These are phyloP conservation scores for Lachnellula suecica DNA, from an alignment of 2,329 filamentous ascomycete genomes.

Conservation along the genomic window DNA sequence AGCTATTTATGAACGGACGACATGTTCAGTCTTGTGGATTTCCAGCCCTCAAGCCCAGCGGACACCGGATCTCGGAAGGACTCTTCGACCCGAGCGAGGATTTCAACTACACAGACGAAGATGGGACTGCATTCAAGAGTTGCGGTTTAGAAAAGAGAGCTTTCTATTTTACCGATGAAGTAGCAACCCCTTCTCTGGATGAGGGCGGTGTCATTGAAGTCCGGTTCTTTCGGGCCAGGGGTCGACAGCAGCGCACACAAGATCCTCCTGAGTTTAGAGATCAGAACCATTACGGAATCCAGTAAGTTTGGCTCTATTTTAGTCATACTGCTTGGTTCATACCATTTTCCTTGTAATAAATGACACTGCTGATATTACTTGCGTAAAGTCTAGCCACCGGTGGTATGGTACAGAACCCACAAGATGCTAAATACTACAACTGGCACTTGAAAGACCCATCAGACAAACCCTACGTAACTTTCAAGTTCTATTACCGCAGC, in stretches of 20 bases:
- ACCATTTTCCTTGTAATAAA: not conserved
- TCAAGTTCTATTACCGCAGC: constrained; percentile 57
- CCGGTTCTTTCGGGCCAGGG: constrained; percentile 50
- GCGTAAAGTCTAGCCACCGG: constrained; percentile 47
- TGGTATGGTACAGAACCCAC: constrained; percentile 51
- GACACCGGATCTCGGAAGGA: constrained; percentile 44
- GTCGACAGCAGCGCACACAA: constrained; percentile 43
- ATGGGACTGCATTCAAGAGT: constrained; percentile 31
- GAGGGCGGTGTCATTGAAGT: constrained; percentile 58
- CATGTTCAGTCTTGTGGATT: constrained; percentile 51
- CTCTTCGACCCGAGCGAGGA: constrained; percentile 48
- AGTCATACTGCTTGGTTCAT: not conserved
- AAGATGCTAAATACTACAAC: constrained; percentile 51
- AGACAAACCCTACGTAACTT: constrained; percentile 51
- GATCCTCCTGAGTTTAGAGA: constrained; percentile 43
- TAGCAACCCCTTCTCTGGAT: constrained; percentile 38
- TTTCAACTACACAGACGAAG: constrained; percentile 41
- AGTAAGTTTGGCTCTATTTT: constrained; percentile 39
- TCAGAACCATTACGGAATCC: constrained; percentile 52
- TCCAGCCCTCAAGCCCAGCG: constrained; percentile 37
- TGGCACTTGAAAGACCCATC: constrained; percentile 51
- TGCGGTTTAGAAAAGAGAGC: constrained; percentile 48
- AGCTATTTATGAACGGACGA: constrained; percentile 53
- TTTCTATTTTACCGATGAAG: constrained; percentile 46
- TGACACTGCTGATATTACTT: not conserved